Evolutionary conservation across 2,329 filamentous ascomycete species (phyloP).

Genomic region (Hypoxylon rubiginosum): DNA sequence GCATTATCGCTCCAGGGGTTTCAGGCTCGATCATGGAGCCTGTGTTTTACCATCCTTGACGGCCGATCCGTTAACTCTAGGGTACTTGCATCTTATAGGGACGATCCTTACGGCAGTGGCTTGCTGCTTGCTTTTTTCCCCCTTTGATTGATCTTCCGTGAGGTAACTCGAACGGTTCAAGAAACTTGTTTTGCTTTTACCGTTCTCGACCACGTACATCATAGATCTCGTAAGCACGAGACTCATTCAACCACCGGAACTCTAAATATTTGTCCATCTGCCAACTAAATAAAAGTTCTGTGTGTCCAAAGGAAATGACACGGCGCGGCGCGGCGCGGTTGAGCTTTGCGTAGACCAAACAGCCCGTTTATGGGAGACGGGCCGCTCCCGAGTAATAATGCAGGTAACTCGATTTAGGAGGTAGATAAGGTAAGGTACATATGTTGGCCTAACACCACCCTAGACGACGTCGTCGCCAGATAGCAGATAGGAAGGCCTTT

Average conservation of each 20-base stretch:
- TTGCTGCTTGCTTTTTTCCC: constrained; percentile 21
- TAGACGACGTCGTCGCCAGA: not conserved
- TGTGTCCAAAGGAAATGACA: not conserved
- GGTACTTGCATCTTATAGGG: constrained; percentile 22
- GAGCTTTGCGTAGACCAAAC: constrained; percentile 15
- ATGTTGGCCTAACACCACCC: not conserved
- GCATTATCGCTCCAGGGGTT: constrained; percentile 21
- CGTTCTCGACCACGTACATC: not conserved
- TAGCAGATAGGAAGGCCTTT: not conserved
- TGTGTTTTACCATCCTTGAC: constrained; percentile 39
- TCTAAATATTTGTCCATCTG: not conserved
- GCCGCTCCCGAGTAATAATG: constrained; percentile 27
- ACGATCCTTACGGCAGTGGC: constrained; percentile 20
- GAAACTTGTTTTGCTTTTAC: constrained; percentile 5
- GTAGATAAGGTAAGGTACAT: too few species aligned
- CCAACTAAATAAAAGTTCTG: not conserved
- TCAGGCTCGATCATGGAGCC: constrained; percentile 30
- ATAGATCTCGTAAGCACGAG: not conserved
- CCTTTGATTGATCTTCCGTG: constrained; percentile 12
- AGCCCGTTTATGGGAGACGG: constrained; percentile 19
- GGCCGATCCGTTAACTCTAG: constrained; percentile 28
- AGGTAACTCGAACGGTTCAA: not conserved
- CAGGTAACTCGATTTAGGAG: constrained; percentile 6
- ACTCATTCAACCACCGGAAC: constrained; percentile 1
- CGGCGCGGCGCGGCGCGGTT: constrained; percentile 6